Percentiles rank a stretch among this genome's conserved stretches.
Evolutionary conservation across 305 asterid species (phyloP).

Genomic region (Solanum aculeatissimum): DNA sequence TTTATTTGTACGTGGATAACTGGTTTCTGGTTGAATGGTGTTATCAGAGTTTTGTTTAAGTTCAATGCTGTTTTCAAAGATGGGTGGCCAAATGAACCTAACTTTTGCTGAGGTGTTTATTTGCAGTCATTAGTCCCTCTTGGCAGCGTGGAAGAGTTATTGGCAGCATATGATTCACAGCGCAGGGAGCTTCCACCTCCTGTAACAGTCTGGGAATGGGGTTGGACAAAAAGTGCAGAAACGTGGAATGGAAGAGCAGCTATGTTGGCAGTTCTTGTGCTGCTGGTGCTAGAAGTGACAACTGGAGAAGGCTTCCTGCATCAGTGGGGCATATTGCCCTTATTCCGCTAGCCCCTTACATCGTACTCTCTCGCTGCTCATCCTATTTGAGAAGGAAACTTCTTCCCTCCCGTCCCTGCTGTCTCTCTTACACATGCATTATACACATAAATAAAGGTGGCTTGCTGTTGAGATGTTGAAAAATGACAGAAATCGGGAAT

Average conservation of each 20-base stretch:
- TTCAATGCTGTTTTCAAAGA: neutral
- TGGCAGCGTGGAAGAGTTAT: conserved; percentile 91
- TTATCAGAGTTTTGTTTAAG: neutral
- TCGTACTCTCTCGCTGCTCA: neutral
- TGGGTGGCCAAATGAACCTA: neutral
- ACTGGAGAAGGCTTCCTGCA: conserved; percentile 93
- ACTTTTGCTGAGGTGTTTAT: neutral
- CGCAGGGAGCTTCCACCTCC: conserved; percentile 95
- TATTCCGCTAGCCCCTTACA: conserved; percentile 26
- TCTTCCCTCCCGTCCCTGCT: neutral
- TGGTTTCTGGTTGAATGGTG: neutral
- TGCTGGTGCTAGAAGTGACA: conserved; percentile 79
- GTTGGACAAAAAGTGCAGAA: conserved; percentile 99
- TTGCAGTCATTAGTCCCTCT: conserved; percentile 93
- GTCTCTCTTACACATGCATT: conserved; percentile 1
- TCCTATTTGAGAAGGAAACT: neutral
- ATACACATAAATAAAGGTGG: neutral
- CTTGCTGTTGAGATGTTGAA: neutral
- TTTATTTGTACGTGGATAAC: neutral
- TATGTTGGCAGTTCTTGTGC: conserved; percentile 80
- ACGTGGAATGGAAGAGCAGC: conserved; percentile 99
- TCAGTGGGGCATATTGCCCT: conserved; percentile 80
- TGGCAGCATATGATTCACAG: conserved; percentile 94
- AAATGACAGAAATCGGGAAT: neutral
- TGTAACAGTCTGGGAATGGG: conserved; percentile 95